Base-by-base conservation (phyloP, 345 rosid genomes). In the Cochlearia excelsa region DNA sequence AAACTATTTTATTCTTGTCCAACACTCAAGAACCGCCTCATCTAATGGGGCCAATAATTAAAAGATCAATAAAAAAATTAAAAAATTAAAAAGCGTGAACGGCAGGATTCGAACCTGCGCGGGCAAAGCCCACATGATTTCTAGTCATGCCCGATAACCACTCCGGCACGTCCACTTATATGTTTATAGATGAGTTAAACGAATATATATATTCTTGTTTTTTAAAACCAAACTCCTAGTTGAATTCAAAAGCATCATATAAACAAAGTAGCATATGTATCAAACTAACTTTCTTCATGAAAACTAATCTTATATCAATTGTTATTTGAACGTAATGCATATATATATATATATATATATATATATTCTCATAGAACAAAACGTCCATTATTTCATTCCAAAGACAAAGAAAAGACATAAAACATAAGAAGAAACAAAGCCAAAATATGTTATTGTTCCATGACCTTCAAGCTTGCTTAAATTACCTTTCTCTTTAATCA, bases 101-200 rank as follows among this genome's bases (percentile, higher is more conserved):
- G 75, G 84, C 88, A 82, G 83, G 84, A 82, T 84, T 86, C 89
- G 82, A 84, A 80, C 88, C 88, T 79, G 88, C 90, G 87, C 88
- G 92, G 86, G 85, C 80, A 73, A 8, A 85, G 82, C 84, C 89
- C 90, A 87, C 88, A 82, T 78, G 86, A 85, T 80, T 90, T 90
- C 90, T 83, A 87, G 86, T 90, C 90, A 79, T 80, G 92, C 87
- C 87, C 84, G 82, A 88, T 79, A 84, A 78, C 69, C 74, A 70
- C 74, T 70, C 74, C 69, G 70, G 70, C 70, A 70, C 65, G 61
- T 70, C 70, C 74, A 70, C 69, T 5, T 26, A 1, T 45, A 16
- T 58, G 42, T 9, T 5, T 38, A 3, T 1, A 0, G 1, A 0
- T 2, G 45, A 26, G 45, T 33, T 33, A 2, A 33, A 33, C 23